Evolutionary conservation across 108 stramenopile genomes (phyloP), one percentile per base, ranked within the genome.

Genomic region (Nitzschia inconspicua): DNA sequence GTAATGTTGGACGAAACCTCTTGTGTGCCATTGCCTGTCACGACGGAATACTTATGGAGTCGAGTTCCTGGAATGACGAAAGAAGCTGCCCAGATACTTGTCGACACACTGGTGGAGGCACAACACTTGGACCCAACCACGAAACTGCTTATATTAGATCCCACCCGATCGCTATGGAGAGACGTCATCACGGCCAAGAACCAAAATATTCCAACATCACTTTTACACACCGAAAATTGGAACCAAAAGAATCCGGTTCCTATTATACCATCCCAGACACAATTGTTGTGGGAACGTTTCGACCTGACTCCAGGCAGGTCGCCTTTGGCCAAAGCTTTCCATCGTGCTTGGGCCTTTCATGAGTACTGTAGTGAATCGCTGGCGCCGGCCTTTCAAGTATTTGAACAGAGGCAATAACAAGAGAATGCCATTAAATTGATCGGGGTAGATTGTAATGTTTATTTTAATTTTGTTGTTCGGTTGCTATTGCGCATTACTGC

Each of bases 341-440:
- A 79, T 37, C 43, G 78, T 20, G 73, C 78, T 1, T 79, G 78
- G 78, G 78, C 78, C 3, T 71, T 75, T 57, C 78, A 79, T 41
- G 78, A 79, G 47, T 79, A 79, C 43, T 79, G 78, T 47, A 73
- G 72, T 14, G 78, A 79, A 57, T 51, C 54, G 3, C 56, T 75
- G 2, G 27, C 43, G 28, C 59, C 57, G 27, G 73, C 78, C 1
- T 44, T 79, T 44, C 44, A 49, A 36, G 67, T 75, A 25, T 79
- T 75, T 32, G 70, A 79, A 34, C 27, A 71, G n/a, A n/a, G n/a
- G n/a, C n/a, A n/a, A n/a, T n/a, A n/a, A n/a, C n/a, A n/a, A n/a
- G n/a, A n/a, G n/a, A n/a, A n/a, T n/a, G n/a, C n/a, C n/a, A n/a
- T n/a, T n/a, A n/a, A n/a, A n/a, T n/a, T n/a, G n/a, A n/a, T n/a